These are phyloP conservation scores for Larix kaempferi DNA, from an alignment of 75 land plant genomes.

Conservation along the genomic window DNA sequence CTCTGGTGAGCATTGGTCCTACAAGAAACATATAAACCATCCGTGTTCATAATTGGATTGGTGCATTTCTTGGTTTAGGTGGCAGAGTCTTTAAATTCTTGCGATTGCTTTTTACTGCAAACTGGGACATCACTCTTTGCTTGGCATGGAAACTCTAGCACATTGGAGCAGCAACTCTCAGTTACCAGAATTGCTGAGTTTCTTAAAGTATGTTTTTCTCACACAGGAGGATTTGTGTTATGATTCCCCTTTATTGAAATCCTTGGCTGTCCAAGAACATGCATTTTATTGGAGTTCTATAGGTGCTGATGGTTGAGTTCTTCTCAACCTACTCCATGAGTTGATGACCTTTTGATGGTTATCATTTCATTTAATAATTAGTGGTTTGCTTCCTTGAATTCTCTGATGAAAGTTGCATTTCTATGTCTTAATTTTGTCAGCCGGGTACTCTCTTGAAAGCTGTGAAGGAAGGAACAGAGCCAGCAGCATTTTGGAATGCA, in stretches of 20 bases:
- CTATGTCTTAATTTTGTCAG: constrained; percentile 26
- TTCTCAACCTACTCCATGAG: not conserved
- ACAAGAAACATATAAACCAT: no score
- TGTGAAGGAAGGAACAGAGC: constrained; percentile 91
- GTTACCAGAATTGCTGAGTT: constrained; percentile 30
- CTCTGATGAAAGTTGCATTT: no score
- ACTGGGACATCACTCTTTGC: constrained; percentile 15
- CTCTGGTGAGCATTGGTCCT: no score
- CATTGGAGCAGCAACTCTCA: constrained; percentile 32
- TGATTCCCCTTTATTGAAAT: not conserved
- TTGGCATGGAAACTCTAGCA: constrained; percentile 45
- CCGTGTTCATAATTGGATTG: no score
- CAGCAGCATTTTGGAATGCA: constrained; percentile 78
- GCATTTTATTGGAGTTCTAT: not conserved
- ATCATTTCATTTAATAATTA: not conserved
- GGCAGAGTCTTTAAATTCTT: constrained; percentile 36
- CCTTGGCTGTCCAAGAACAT: not conserved
- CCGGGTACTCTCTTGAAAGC: constrained; percentile 63
- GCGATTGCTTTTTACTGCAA: constrained; percentile 41
- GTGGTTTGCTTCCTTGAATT: not conserved
- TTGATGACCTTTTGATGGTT: not conserved
- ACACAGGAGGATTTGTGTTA: not conserved
- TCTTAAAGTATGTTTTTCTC: constrained; percentile 42
- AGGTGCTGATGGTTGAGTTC: not conserved
- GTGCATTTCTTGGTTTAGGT: constrained; percentile 21